phyloP scores from a whole-genome alignment of 192 early-diverging fungal species.

The Chytriomyces confervae region DNA sequence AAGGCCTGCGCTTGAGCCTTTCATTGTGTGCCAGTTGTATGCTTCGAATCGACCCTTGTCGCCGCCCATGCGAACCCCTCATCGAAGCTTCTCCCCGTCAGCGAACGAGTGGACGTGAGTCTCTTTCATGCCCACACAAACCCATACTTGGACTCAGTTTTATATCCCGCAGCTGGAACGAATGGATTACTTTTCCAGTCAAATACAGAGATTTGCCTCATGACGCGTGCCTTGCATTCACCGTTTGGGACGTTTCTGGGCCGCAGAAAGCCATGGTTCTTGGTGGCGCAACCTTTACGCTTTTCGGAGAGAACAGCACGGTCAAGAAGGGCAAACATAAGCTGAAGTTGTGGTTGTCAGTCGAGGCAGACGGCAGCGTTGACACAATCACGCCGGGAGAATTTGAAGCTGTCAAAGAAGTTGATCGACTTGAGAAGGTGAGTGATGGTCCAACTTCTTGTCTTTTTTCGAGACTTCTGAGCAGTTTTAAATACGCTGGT shows the following conservation, averaged over 20 bases:
- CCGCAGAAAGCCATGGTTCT: slow-evolving; percentile 76
- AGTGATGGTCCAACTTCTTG: background rate
- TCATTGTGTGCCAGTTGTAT: slow-evolving; percentile 69
- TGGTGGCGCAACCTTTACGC: slow-evolving; percentile 75
- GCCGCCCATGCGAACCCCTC: slow-evolving; percentile 67
- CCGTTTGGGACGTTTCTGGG: slow-evolving; percentile 79
- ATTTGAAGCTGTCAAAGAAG: slow-evolving; percentile 61
- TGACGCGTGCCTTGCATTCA: slow-evolving; percentile 72
- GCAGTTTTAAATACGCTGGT: background rate
- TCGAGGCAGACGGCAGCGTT: slow-evolving; percentile 68
- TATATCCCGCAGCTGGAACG: slow-evolving; percentile 77
- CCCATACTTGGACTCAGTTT: background rate
- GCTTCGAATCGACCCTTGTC: slow-evolving; percentile 73
- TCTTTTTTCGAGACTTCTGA: background rate
- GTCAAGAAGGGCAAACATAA: slow-evolving; percentile 87
- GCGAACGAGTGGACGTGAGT: slow-evolving; percentile 43
- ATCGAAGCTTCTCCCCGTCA: slow-evolving; percentile 60
- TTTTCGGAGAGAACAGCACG: slow-evolving; percentile 85
- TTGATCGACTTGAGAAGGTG: slow-evolving; percentile 88
- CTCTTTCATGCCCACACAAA: background rate
- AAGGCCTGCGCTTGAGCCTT: slow-evolving; percentile 63
- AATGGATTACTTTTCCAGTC: slow-evolving; percentile 90
- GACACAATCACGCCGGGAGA: slow-evolving; percentile 63
- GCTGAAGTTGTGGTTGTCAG: slow-evolving; percentile 69
- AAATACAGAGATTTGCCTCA: slow-evolving; percentile 84